Evolutionary conservation across 352 stramenopile species (phyloP), one percentile per base, ranked within the genome.

Genomic region (Pythium coloratum): DNA sequence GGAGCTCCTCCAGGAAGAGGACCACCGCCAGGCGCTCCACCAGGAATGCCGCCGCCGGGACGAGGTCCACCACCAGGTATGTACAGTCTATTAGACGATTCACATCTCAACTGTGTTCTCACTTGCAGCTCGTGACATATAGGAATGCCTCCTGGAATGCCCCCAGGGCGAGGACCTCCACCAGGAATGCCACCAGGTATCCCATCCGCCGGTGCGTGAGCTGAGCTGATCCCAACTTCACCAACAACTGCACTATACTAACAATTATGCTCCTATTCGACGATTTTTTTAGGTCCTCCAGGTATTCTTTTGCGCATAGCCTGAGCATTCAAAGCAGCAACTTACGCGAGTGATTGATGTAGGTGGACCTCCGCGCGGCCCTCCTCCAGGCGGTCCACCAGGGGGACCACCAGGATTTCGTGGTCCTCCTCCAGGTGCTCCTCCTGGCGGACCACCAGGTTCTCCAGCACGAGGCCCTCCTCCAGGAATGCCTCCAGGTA

Each of bases 191-290:
- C 67, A 16, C 66, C 71, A 33, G 69, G 72, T 26, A 64, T 66
- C 67, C 57, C 72, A 46, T 44, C 62, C 47, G 42, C 73, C 46
- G 82, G 70, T 34, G 70, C 69, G 60, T 76, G 76, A 70, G 57
- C 64, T 69, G 73, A 36, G 59, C 62, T 69, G 75, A 36, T 30
- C 47, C 9, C 9, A 18, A 6, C 59, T 8, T 24, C n/a, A 8
- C 18, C 18, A 18, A 5, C 28, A 16, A 13, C 3, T 8, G 14
- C 34, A 13, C 28, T 7, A 16, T 5, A 7, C 3, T 24, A 16
- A 53, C 26, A 8, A 6, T 54, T 40, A 2, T 54, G 13, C 34
- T 10, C 42, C 2, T 20, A 6, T 32, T 20, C 26, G 16, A 18
- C 2, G 8, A 32, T 53, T 2, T 16, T 26, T 32, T 24, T n/a